These are phyloP conservation scores for Rhizopogon rudus DNA, from an alignment of 768 basidiomycete genomes.

Conservation along the genomic window DNA sequence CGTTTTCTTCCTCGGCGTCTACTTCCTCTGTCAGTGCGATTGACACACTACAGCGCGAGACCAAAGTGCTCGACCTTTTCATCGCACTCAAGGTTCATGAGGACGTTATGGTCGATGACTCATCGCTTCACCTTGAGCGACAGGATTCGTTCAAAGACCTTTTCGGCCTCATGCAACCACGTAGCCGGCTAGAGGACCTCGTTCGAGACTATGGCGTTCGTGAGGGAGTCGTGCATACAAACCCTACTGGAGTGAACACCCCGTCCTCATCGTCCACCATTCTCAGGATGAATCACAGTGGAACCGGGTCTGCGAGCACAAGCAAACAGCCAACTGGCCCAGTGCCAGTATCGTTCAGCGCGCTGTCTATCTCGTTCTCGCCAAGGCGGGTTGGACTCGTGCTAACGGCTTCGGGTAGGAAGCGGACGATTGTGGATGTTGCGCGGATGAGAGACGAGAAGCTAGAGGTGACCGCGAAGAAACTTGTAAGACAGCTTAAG, in stretches of 20 bases:
- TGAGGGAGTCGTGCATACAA: constrained; percentile 28
- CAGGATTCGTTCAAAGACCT: constrained; percentile 76
- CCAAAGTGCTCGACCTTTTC: constrained; percentile 69
- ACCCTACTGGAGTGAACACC: background rate
- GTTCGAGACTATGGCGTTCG: constrained; percentile 40
- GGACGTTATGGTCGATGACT: constrained; percentile 73
- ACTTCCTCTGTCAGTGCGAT: constrained; percentile 22
- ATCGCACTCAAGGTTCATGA: constrained; percentile 77
- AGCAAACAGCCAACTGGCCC: background rate
- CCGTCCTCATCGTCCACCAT: constrained; percentile 2
- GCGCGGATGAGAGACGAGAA: constrained; percentile 45
- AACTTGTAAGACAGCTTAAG: constrained; percentile 44
- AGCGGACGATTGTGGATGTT: constrained; percentile 53
- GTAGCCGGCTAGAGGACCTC: constrained; percentile 72
- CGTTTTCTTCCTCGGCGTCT: constrained; percentile 32
- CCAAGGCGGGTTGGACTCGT: constrained; percentile 35
- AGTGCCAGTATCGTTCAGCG: constrained; percentile 27
- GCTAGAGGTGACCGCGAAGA: constrained; percentile 51
- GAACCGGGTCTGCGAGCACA: constrained; percentile 1
- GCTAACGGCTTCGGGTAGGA: constrained; percentile 27
- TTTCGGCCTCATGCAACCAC: constrained; percentile 73
- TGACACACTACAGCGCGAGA: constrained; percentile 63
- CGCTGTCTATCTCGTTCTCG: constrained; percentile 37
- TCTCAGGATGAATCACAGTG: background rate
- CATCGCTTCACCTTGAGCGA: constrained; percentile 67